Evolutionary conservation across 805 yeast genomes (phyloP).

Genomic region (Debaryomyces maramus): DNA sequence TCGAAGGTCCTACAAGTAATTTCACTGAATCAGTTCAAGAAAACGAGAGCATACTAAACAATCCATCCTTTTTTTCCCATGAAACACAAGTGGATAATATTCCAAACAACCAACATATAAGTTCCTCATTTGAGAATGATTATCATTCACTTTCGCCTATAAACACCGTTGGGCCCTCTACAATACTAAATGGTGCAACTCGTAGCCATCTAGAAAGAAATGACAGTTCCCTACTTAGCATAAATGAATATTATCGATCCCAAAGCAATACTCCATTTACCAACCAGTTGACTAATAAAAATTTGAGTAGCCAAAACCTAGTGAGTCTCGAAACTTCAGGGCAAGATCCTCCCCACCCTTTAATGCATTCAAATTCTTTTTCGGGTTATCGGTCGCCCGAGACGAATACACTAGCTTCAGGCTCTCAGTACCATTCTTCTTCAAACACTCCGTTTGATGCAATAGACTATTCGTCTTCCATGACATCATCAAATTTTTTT

Average conservation of each 20-base stretch:
- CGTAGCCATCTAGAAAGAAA: conserved; percentile 21
- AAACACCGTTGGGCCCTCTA: conserved; percentile 7
- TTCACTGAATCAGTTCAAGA: conserved; percentile 2
- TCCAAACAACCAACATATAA: background rate
- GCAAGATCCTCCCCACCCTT: conserved; percentile 9
- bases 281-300: conserved; percentile 2
- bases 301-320: too few species aligned
- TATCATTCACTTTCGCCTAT: conserved; percentile 4
- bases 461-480: background rate
- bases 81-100: background rate
- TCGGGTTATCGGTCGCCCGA: conserved; percentile 1
- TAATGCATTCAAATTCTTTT: conserved; percentile 10
- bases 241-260: conserved; percentile 27
- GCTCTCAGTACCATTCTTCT: background rate
- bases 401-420: background rate
- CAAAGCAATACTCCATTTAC: conserved; percentile 7
- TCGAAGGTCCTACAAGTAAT: conserved; percentile 42
- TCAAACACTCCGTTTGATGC: background rate
- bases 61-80: conserved; percentile 1
- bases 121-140: conserved; percentile 1
- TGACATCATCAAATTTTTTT: conserved; percentile 5
- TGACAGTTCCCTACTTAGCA: conserved; percentile 29
- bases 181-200: conserved; percentile 8
- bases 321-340: conserved; percentile 7
- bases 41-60: background rate